phyloP scores from a whole-genome alignment of 2,329 filamentous ascomycete genomes.

The Fusarium coffeatum region DNA sequence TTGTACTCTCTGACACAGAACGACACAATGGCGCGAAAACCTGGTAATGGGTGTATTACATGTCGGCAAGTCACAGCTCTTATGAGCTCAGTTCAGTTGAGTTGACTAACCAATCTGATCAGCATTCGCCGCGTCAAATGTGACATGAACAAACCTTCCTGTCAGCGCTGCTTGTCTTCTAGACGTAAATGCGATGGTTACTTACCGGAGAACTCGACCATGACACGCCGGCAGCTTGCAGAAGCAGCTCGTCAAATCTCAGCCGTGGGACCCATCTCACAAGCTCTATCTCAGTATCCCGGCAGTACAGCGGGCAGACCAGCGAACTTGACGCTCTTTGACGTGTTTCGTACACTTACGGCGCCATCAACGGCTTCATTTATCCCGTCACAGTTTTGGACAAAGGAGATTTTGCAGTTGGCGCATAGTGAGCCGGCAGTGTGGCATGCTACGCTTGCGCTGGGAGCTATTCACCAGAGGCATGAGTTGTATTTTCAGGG shows the following conservation, averaged over 20 bases:
- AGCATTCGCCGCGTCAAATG: slow-evolving; percentile 54
- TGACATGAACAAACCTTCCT: slow-evolving; percentile 50
- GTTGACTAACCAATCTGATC: background rate
- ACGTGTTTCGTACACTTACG: slow-evolving; percentile 52
- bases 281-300: slow-evolving; percentile 39
- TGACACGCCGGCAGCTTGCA: slow-evolving; percentile 50
- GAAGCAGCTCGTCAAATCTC: slow-evolving; percentile 45
- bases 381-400: slow-evolving; percentile 51
- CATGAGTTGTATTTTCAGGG: slow-evolving; percentile 35
- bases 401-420: slow-evolving; percentile 48
- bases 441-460: slow-evolving; percentile 51
- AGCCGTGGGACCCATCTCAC: slow-evolving; percentile 48
- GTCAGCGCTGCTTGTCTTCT: slow-evolving; percentile 43
- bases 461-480: slow-evolving; percentile 51
- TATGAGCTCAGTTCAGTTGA: rapidly evolving
- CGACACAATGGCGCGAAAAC: slow-evolving; percentile 38
- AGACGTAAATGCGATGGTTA: slow-evolving; percentile 53
- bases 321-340: slow-evolving; percentile 44
- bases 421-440: slow-evolving; percentile 52
- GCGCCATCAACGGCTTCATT: slow-evolving; percentile 45
- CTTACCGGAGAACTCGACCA: slow-evolving; percentile 34
- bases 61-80: slow-evolving; percentile 36
- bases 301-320: slow-evolving; percentile 3
- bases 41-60: slow-evolving; percentile 44
- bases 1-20: background rate